These are phyloP conservation scores for Cinnamomum chago DNA, from an alignment of 164 flowering plant genomes.

Conservation along the genomic window DNA sequence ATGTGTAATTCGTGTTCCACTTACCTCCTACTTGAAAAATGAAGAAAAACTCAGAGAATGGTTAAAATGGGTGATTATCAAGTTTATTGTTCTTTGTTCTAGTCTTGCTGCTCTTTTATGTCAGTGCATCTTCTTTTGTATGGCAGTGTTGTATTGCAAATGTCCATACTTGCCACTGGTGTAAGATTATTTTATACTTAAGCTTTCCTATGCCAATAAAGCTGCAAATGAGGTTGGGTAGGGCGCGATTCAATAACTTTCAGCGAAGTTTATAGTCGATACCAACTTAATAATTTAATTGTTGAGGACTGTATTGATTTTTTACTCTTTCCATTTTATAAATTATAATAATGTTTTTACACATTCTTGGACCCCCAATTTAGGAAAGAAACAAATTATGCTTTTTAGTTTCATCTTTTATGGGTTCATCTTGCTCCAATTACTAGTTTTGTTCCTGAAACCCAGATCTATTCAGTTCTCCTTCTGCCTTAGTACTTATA, in stretches of 20 bases:
- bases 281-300: not conserved
- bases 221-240: not conserved
- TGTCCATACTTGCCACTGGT: not conserved
- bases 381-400: no score
- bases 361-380: no score
- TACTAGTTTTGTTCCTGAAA: not conserved
- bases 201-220: not conserved
- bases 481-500: not conserved
- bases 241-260: not conserved
- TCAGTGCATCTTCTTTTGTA: not conserved
- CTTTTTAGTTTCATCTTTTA: no score
- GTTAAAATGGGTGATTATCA: not conserved
- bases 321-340: no score
- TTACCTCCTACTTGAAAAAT: no score
- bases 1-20: no score
- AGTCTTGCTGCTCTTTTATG: not conserved
- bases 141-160: not conserved
- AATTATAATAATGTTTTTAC: no score
- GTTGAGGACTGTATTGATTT: no score
- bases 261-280: not conserved
- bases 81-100: not conserved
- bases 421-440: not conserved
- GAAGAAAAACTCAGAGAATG: no score
- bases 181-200: no score
- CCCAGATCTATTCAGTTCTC: not conserved